A percentile compares a stretch with the other conserved stretches of the same genome.
phyloP scores from a whole-genome alignment of 352 stramenopile species.

The Pythium pyrilobum region DNA sequence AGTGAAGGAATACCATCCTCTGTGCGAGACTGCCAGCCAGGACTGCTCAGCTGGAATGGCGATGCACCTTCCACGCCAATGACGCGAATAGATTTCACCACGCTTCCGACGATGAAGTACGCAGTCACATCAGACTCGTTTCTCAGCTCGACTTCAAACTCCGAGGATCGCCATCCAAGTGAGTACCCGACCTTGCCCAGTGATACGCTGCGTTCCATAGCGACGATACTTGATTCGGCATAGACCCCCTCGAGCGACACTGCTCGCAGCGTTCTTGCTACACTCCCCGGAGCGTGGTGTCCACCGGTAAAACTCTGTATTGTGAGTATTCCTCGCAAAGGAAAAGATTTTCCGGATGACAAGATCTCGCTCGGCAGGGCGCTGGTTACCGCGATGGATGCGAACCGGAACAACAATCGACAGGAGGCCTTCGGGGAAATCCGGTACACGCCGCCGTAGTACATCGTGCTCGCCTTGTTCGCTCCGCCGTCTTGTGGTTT shows the following conservation, averaged over 20 bases:
- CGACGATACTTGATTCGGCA: conserved; percentile 50
- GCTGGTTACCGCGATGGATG: conserved; percentile 48
- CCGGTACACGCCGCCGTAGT: conserved; percentile 40
- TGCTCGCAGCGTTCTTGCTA: conserved; percentile 59
- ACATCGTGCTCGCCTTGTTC: conserved; percentile 26
- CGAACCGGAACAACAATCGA: conserved; percentile 65
- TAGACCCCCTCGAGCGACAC: conserved; percentile 57
- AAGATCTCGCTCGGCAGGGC: conserved; percentile 47
- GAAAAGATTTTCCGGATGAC: conserved; percentile 50
- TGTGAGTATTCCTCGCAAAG: conserved; percentile 58
- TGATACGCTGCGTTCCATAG: conserved; percentile 45
- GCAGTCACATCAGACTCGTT: conserved; percentile 65
- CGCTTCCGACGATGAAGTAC: conserved; percentile 52
- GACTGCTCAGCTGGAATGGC: background rate
- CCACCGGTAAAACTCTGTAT: conserved; percentile 61
- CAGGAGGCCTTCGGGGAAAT: conserved; percentile 45
- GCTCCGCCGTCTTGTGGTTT: background rate
- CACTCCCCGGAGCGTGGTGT: background rate
- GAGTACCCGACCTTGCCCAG: conserved; percentile 83
- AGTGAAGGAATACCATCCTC: conserved; percentile 2
- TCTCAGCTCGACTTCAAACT: conserved; percentile 58
- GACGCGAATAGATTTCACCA: conserved; percentile 52
- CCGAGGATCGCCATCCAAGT: conserved; percentile 63
- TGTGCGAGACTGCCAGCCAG: background rate
- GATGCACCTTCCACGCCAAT: conserved; percentile 21